A percentile compares a stretch with the other conserved stretches of the same genome.
Conservation (phyloP, 495 filamentous ascomycete genomes). For the Thozetella sp. region DNA sequence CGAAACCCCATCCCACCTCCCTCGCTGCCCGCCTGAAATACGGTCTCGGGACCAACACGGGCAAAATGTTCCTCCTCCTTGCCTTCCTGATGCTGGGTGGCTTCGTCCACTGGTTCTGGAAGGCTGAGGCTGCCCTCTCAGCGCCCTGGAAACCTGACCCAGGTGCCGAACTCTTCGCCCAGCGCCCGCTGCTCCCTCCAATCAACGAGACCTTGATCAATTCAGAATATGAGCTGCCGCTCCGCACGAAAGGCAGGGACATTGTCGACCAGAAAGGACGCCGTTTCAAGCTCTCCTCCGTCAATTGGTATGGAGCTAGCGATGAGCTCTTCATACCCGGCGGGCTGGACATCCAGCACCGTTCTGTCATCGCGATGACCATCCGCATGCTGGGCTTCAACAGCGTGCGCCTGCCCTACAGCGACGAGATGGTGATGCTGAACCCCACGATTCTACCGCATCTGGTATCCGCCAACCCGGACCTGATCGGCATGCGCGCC, state of each 20-base stretch:
- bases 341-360: conserved; percentile 59
- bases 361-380: conserved; percentile 50
- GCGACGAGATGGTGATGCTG: conserved; percentile 58
- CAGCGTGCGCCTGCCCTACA: conserved; percentile 62
- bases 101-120: conserved; percentile 36
- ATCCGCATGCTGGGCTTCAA: conserved; percentile 62
- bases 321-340: conserved; percentile 62
- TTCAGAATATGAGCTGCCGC: conserved; percentile 42
- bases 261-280: conserved; percentile 53
- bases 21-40: not conserved
- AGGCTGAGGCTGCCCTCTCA: conserved; percentile 36
- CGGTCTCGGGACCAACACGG: conserved; percentile 9
- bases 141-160: conserved; percentile 42
- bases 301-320: conserved; percentile 68
- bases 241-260: conserved; percentile 53
- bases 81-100: conserved; percentile 29
- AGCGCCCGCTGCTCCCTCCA: conserved; percentile 41
- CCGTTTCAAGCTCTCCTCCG: conserved; percentile 55
- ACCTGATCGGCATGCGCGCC: conserved; percentile 50
- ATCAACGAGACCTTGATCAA: conserved; percentile 35
- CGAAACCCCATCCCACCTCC: not conserved
- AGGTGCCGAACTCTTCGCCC: conserved; percentile 35
- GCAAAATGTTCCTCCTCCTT: conserved; percentile 31
- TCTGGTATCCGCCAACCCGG: conserved; percentile 53
- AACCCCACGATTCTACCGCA: conserved; percentile 51